Base-by-base conservation (phyloP, 495 filamentous ascomycete genomes). In the Neurospora sp. region DNA sequence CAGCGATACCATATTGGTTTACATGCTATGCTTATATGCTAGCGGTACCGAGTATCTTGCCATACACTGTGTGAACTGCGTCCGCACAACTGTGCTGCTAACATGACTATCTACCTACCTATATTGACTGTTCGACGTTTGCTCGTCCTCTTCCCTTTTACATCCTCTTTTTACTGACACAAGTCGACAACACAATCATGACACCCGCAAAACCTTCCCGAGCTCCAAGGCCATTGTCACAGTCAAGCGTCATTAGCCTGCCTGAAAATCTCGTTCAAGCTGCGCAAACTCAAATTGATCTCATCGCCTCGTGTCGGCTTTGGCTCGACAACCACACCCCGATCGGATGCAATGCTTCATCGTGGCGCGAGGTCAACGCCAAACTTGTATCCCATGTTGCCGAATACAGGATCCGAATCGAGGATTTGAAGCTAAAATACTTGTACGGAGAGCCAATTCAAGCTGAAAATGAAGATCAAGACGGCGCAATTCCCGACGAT, bases 251-350 rank as follows among this genome's bases (percentile, higher is more conserved):
- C 31, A 18, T 18, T 37, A 1, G 3, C 14, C 53, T 65, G 14
- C 53, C 53, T 1, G 53, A 65, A 35, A 16, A 31, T 18, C 53
- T 74, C 20, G 8, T 5, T 4, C 39, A 38, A 2, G 70, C 71
- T 9, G 12, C 70, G n/a, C 39, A 71, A n/a, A 70, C 59, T 27
- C 73, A 78, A 42, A 12, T 75, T 8, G 37, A 39, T 3, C 70
- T 72, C 27, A 71, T 75, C 31, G 38, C 71, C 1, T 71, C 73
- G 12, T 77, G 73, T 38, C 41, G 38, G 2, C 35, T 39, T 10
- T 77, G 75, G 77, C 69, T 78, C 3, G 9, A 70, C 14, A 22
- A 70, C 1, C 69, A 61, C 4, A 70, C 8, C 9, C 45, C 47
- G 8, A 61, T 35, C 3, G 69, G 53, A 8, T 69, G 38, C 14